Conservation (phyloP, 2,329 filamentous ascomycete species). For the Akanthomyces dipterigenus region DNA sequence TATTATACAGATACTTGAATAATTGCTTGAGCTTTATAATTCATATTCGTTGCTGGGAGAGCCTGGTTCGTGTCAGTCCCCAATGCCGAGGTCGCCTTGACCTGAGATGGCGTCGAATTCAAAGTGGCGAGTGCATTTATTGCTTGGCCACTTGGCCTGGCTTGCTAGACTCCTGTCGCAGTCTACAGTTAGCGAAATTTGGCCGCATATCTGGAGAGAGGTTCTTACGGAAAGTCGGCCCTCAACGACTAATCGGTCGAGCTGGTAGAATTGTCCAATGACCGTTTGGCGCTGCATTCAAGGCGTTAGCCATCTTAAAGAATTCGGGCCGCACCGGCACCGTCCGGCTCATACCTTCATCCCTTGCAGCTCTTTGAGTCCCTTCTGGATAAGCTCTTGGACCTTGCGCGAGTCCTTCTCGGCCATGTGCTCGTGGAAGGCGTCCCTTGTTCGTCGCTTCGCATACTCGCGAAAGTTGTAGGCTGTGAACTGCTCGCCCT, state of each 20-base stretch:
- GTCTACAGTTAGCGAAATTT: conserved; percentile 14
- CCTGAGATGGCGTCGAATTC: background rate
- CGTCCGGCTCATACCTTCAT: conserved; percentile 63
- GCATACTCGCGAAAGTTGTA: conserved; percentile 99
- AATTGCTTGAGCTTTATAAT: background rate
- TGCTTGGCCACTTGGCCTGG: conserved; percentile 63
- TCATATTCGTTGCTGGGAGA: background rate
- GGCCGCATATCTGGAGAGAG: background rate
- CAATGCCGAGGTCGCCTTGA: background rate
- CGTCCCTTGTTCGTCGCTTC: conserved; percentile 80
- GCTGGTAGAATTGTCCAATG: conserved; percentile 89
- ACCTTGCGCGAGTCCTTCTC: conserved; percentile 69
- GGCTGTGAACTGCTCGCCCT: conserved; percentile 77
- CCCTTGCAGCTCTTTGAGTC: conserved; percentile 76
- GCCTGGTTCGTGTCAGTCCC: background rate
- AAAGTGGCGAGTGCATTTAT: conserved; percentile 70
- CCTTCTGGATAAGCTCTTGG: conserved; percentile 85
- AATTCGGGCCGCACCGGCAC: background rate
- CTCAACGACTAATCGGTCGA: conserved; percentile 88
- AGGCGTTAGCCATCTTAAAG: conserved; percentile 6
- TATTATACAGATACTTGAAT: conserved; percentile 12
- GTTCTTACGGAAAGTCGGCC: conserved; percentile 68
- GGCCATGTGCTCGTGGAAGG: conserved; percentile 72
- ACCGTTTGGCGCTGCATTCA: conserved; percentile 75
- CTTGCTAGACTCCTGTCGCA: conserved; percentile 66